Conservation (phyloP, 768 basidiomycete genomes). For the Ramaria rubella region DNA sequence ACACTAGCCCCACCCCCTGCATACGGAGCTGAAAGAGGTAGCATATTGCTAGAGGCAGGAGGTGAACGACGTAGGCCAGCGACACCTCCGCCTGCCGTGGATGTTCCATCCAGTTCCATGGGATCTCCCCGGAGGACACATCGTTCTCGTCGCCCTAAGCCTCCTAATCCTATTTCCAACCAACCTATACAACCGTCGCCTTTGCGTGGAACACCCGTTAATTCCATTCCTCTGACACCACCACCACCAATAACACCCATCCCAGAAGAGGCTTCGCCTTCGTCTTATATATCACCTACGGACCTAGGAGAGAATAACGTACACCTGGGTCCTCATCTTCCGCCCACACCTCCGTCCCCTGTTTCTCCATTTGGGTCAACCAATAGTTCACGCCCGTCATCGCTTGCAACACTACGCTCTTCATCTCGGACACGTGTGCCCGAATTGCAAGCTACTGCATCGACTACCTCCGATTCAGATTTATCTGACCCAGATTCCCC, state of each 20-base stretch:
- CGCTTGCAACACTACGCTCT: not conserved
- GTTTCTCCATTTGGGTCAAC: slow-evolving; percentile 61
- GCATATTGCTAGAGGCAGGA: slow-evolving; percentile 90
- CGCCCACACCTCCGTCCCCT: slow-evolving; percentile 30
- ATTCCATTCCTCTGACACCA: slow-evolving; percentile 42
- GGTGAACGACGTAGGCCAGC: slow-evolving; percentile 42
- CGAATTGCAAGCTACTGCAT: not conserved
- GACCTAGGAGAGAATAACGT: slow-evolving; percentile 32
- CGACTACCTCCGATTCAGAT: slow-evolving; percentile 53
- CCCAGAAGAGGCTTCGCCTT: slow-evolving; percentile 54
- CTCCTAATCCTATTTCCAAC: slow-evolving; percentile 19
- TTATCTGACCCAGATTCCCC: slow-evolving; percentile 56
- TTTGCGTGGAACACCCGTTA: slow-evolving; percentile 45
- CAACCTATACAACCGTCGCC: slow-evolving; percentile 55
- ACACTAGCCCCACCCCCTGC: slow-evolving; percentile 97
- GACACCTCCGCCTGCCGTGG: slow-evolving; percentile 39
- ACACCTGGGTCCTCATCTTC: slow-evolving; percentile 23
- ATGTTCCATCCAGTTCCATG: slow-evolving; percentile 34
- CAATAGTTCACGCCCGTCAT: slow-evolving; percentile 59
- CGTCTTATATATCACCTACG: slow-evolving; percentile 57
- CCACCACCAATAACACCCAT: slow-evolving; percentile 75
- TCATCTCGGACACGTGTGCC: not conserved
- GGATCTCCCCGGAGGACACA: slow-evolving; percentile 49
- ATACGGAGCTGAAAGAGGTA: slow-evolving; percentile 94
- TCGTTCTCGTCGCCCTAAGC: slow-evolving; percentile 51